phyloP scores from a whole-genome alignment of 768 basidiomycete species.

The Filobasidium wieringae region DNA sequence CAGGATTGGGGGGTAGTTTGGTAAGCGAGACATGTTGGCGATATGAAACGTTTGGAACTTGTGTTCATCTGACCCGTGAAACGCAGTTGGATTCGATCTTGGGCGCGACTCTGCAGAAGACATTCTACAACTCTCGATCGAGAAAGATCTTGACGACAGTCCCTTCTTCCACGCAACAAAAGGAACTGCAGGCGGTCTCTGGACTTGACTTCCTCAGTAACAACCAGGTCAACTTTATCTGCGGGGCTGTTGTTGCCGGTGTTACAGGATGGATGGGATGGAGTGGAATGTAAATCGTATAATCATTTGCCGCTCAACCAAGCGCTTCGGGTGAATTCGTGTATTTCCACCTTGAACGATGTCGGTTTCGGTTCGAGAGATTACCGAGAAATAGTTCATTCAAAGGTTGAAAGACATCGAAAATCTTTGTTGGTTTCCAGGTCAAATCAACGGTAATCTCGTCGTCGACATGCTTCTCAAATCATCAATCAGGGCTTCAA shows the following conservation, averaged over 20 bases:
- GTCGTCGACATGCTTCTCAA: background rate
- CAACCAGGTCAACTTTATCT: conserved; percentile 52
- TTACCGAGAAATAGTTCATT: background rate
- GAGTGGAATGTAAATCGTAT: no score
- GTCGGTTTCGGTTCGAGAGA: background rate
- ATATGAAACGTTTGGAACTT: no score
- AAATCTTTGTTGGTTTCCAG: background rate
- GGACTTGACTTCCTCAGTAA: conserved; percentile 67
- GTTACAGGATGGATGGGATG: background rate
- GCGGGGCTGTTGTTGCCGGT: background rate
- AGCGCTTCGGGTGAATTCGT: background rate
- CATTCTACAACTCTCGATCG: conserved; percentile 53
- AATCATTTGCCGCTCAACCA: no score
- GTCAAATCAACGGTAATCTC: no score
- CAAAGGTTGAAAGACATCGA: background rate
- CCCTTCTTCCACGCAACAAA: conserved; percentile 43
- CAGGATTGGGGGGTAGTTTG: conserved; percentile 68
- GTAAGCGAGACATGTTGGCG: no score
- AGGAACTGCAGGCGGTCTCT: conserved; percentile 44
- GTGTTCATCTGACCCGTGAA: no score
- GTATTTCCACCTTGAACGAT: background rate
- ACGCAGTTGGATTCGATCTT: conserved; percentile 76
- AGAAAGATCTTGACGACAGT: conserved; percentile 46
- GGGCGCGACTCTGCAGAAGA: conserved; percentile 75
- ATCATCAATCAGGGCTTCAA: background rate